These are phyloP conservation scores for Peterozyma toletana DNA, from an alignment of 805 yeast genomes.

Conservation along the genomic window DNA sequence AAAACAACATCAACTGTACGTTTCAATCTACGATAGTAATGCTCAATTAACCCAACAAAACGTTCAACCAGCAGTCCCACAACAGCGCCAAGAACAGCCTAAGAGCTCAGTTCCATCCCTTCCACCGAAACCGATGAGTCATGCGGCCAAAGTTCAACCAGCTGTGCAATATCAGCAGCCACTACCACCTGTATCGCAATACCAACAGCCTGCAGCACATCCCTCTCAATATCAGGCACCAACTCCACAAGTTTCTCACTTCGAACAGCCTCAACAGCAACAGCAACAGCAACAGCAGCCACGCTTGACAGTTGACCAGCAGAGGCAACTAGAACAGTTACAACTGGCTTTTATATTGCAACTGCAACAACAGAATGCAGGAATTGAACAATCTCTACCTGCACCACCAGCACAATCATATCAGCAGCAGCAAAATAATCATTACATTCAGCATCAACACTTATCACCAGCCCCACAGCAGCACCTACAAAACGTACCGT, in stretches of 20 bases:
- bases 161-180: constrained; percentile 5
- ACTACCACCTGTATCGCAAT: constrained; percentile 4
- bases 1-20: constrained; percentile 1
- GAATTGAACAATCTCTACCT: constrained; percentile 10
- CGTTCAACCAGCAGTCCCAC: constrained; percentile 1
- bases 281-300: constrained; percentile 10
- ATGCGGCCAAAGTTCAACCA: too few species aligned
- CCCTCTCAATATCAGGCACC: constrained; percentile 7
- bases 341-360: constrained; percentile 11
- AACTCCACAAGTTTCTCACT: constrained; percentile 4
- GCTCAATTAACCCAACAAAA: background rate
- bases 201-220: too few species aligned
- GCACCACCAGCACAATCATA: constrained; percentile 13
- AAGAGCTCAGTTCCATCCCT: constrained; percentile 4
- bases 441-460: too few species aligned
- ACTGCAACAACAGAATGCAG: constrained; percentile 13
- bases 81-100: constrained; percentile 7
- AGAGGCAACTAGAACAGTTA: constrained; percentile 2
- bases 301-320: constrained; percentile 5
- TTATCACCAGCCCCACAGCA: too few species aligned
- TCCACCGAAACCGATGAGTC: too few species aligned
- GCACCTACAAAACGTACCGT: too few species aligned
- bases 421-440: constrained; percentile 4
- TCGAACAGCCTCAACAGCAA: constrained; percentile 11
- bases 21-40: background rate